A percentile compares a stretch with the other conserved stretches of the same genome.
Evolutionary conservation across 148 eudicot species (phyloP).

Genomic region (Bassia scoparia): DNA sequence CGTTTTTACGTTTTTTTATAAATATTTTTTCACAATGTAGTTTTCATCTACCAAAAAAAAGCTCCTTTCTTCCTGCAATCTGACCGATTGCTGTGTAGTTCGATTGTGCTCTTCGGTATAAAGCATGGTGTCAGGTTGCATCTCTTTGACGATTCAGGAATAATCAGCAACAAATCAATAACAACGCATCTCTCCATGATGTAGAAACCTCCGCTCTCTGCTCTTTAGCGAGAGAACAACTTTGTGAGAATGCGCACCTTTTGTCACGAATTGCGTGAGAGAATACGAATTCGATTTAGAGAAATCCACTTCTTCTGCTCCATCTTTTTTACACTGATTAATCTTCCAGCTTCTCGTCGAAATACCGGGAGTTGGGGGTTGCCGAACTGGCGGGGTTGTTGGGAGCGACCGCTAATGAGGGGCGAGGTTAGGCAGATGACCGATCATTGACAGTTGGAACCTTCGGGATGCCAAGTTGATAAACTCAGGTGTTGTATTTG

Average conservation of each 20-base stretch:
- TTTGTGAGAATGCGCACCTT: conserved; percentile 59
- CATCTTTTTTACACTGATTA: conserved; percentile 56
- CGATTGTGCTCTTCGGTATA: no score
- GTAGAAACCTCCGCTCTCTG: conserved; percentile 83
- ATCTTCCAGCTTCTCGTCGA: conserved; percentile 65
- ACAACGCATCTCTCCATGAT: conserved; percentile 78
- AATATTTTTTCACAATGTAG: no score
- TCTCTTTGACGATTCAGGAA: conserved; percentile 30
- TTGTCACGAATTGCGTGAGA: conserved; percentile 36
- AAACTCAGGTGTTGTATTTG: no score
- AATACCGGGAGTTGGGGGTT: conserved; percentile 25
- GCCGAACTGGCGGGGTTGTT: conserved; percentile 5
- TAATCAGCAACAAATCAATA: conserved; percentile 82
- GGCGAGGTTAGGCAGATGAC: no score
- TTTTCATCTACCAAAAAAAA: no score
- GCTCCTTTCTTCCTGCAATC: no score
- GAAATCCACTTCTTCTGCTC: conserved; percentile 30
- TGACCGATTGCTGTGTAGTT: no score
- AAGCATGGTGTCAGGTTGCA: neutral
- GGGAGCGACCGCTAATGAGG: no score
- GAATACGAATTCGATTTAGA: conserved; percentile 32
- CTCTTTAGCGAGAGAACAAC: conserved; percentile 64
- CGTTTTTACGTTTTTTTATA: no score
- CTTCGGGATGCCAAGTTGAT: no score
- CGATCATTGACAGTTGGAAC: no score